Conservation (phyloP, 768 basidiomycete species). For the Amanita exitialis region DNA sequence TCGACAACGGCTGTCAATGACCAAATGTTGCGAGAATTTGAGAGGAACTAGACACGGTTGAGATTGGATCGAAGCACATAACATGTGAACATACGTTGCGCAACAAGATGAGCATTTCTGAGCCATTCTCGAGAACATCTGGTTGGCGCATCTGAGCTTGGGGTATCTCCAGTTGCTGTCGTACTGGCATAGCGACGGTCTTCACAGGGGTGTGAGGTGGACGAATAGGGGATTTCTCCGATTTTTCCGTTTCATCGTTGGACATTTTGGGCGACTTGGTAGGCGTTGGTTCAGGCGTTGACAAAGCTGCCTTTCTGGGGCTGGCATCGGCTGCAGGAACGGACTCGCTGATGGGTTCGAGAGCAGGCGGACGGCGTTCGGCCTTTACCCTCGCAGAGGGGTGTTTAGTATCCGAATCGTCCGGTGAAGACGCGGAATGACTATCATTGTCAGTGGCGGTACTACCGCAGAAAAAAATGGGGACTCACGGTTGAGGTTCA, state of each 20-base stretch:
- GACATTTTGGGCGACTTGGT: slow-evolving; percentile 13
- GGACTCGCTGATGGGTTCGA: slow-evolving; percentile 32
- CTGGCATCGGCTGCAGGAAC: slow-evolving; percentile 38
- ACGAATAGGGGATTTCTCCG: slow-evolving; percentile 24
- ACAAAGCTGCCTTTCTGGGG: slow-evolving; percentile 20
- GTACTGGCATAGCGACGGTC: slow-evolving; percentile 23
- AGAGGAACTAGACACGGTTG: slow-evolving; percentile 37
- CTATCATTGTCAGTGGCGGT: slow-evolving; percentile 7
- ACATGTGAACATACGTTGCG: slow-evolving; percentile 22
- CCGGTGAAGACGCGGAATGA: not conserved
- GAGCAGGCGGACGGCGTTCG: slow-evolving; percentile 10
- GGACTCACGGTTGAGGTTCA: not conserved
- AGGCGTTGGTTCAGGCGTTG: slow-evolving; percentile 20
- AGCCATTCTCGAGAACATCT: slow-evolving; percentile 24
- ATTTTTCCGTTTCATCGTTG: not conserved
- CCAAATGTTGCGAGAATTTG: slow-evolving; percentile 57
- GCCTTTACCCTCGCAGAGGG: slow-evolving; percentile 16
- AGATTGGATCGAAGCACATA: slow-evolving; percentile 1
- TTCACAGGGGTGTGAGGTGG: slow-evolving; percentile 31
- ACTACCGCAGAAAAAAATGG: slow-evolving; percentile 7
- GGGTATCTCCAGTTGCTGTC: slow-evolving; percentile 18
- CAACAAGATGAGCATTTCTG: slow-evolving; percentile 24
- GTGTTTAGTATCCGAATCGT: slow-evolving; percentile 14
- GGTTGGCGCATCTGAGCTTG: slow-evolving; percentile 23
- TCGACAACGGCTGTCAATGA: slow-evolving; percentile 43